A percentile compares a stretch with the other conserved stretches of the same genome.
phyloP scores from a whole-genome alignment of 306 rosid species.

The Inga leiocalycina region DNA sequence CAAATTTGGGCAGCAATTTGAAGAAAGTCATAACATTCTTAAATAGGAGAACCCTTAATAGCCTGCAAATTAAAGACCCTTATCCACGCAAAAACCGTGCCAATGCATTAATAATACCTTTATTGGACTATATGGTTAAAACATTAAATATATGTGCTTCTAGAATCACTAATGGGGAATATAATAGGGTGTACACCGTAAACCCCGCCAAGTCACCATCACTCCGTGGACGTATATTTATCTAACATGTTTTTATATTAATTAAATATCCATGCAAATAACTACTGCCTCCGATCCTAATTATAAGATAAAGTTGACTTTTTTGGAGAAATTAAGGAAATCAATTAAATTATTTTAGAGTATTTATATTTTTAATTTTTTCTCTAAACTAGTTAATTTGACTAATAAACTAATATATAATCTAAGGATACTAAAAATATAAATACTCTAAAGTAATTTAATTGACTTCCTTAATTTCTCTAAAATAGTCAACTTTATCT shows the following conservation, averaged over 20 bases:
- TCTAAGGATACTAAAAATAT: no score
- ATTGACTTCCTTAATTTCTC: no score
- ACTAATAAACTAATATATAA: no score
- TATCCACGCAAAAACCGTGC: not conserved
- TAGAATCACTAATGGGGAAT: not conserved
- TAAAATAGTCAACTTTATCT: no score
- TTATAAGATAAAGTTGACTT: no score
- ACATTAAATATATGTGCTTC: not conserved
- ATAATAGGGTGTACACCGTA: no score
- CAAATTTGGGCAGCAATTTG: not conserved
- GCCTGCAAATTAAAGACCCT: not conserved
- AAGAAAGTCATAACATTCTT: not conserved
- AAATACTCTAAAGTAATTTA: no score
- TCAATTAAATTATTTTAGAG: no score
- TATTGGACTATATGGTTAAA: not conserved
- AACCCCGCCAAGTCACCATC: not conserved
- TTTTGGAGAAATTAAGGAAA: no score
- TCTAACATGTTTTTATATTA: not conserved
- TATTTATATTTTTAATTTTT: no score
- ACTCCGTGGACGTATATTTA: not conserved
- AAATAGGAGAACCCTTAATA: not conserved
- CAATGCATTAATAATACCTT: not conserved
- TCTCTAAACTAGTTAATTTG: no score
- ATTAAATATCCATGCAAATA: not conserved
- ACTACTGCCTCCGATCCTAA: no score